Conservation (phyloP, 192 early-diverging fungal genomes). For the Podila verticillata region DNA sequence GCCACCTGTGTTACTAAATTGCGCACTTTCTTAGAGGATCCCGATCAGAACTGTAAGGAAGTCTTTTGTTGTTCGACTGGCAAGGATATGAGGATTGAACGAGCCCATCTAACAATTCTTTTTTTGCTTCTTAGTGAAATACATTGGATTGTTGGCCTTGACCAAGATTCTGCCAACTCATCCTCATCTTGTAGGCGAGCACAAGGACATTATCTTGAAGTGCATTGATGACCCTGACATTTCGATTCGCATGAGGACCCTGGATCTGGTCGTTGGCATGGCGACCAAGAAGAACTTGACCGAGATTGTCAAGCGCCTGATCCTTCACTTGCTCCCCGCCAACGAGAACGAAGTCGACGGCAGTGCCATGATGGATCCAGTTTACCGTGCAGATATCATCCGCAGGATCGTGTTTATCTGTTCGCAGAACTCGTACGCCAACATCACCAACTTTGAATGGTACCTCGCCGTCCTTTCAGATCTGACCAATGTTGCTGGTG, state of each 20-base stretch:
- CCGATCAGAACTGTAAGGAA: slow-evolving; percentile 89
- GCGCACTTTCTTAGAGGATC: slow-evolving; percentile 81
- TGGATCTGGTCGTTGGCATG: slow-evolving; percentile 90
- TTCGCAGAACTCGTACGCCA: slow-evolving; percentile 82
- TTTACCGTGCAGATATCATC: slow-evolving; percentile 86
- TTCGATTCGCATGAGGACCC: slow-evolving; percentile 88
- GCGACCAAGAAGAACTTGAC: slow-evolving; percentile 83
- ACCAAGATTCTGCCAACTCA: slow-evolving; percentile 85
- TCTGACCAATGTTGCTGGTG: slow-evolving; percentile 78
- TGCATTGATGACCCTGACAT: slow-evolving; percentile 94
- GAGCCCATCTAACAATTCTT: neutral
- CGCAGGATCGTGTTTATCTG: slow-evolving; percentile 85
- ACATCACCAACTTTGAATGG: slow-evolving; percentile 96
- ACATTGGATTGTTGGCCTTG: slow-evolving; percentile 90
- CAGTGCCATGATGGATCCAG: slow-evolving; percentile 62
- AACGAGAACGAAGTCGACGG: slow-evolving; percentile 42
- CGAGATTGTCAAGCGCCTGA: slow-evolving; percentile 84
- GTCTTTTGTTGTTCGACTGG: neutral
- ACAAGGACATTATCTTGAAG: slow-evolving; percentile 83
- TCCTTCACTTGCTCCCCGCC: slow-evolving; percentile 78
- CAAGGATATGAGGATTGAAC: too few species aligned
- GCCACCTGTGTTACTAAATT: slow-evolving; percentile 87
- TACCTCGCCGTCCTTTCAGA: slow-evolving; percentile 86
- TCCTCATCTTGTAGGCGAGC: slow-evolving; percentile 83
- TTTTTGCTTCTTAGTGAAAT: slow-evolving; percentile 73